Evolutionary conservation across 192 early-diverging fungal species (phyloP).

Genomic region (Rhizoclosmatium sp.): DNA sequence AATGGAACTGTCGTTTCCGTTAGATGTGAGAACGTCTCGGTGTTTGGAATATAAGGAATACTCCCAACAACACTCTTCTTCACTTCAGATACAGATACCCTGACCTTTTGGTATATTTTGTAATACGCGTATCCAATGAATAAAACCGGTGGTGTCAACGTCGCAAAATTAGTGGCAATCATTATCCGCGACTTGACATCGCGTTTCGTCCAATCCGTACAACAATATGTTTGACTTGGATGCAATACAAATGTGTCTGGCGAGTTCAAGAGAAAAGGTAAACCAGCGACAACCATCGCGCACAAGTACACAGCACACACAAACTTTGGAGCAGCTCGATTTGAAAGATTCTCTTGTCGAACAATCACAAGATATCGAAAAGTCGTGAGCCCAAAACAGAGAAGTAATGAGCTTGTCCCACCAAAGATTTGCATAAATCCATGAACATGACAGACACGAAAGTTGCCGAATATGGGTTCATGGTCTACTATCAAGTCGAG

Average conservation of each 20-base stretch:
- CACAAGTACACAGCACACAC: neutral
- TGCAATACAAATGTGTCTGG: neutral
- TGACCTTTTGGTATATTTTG: neutral
- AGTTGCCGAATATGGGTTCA: neutral
- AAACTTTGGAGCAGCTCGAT: neutral
- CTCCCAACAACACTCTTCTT: neutral
- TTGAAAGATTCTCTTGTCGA: neutral
- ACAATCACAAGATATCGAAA: neutral
- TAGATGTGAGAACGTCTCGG: neutral
- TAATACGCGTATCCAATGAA: constrained; percentile 6
- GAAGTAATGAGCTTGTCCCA: neutral
- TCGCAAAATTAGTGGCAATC: neutral
- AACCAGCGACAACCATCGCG: neutral
- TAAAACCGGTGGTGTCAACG: neutral
- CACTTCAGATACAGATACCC: neutral
- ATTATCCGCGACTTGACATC: neutral
- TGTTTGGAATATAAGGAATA: neutral
- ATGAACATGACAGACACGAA: neutral
- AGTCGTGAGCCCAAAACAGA: neutral
- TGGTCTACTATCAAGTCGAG: neutral
- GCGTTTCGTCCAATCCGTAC: neutral
- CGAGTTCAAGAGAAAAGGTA: neutral
- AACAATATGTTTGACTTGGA: neutral
- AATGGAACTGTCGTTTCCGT: neutral
- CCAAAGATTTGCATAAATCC: neutral